phyloP scores from a whole-genome alignment of 139 green algal genomes.

The Microglena sp. region DNA sequence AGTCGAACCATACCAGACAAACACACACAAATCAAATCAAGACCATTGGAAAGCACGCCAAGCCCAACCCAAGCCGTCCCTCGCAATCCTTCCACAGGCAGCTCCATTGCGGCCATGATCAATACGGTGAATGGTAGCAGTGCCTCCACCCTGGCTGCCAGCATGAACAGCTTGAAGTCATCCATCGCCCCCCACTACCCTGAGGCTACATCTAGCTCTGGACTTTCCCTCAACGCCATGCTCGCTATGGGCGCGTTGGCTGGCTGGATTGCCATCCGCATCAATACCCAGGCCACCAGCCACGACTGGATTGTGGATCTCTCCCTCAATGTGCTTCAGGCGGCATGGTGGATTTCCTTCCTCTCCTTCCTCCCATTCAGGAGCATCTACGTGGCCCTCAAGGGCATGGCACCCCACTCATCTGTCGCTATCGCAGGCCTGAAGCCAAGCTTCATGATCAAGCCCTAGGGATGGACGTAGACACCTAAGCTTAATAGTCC shows the following conservation, averaged over 20 bases:
- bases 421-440: conserved; percentile 18
- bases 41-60: too few species aligned
- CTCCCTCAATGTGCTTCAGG: conserved; percentile 34
- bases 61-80: too few species aligned
- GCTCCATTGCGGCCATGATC: conserved; percentile 26
- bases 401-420: conserved; percentile 21
- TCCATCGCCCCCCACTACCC: conserved; percentile 25
- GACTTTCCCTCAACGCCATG: conserved; percentile 16
- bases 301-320: conserved; percentile 43
- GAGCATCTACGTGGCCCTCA: conserved; percentile 25
- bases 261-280: conserved; percentile 20
- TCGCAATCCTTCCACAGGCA: too few species aligned
- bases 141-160: conserved; percentile 4
- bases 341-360: conserved; percentile 35
- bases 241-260: conserved; percentile 10
- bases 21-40: too few species aligned
- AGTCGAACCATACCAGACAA: too few species aligned
- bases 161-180: conserved; percentile 17
- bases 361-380: conserved; percentile 36
- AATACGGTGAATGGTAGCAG: conserved; percentile 25
- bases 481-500: too few species aligned
- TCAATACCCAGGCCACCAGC: conserved; percentile 21
- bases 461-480: too few species aligned
- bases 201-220: conserved; percentile 7
- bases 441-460: conserved; percentile 14